Evolutionary conservation across 129 eudicot genomes (phyloP).

Genomic region (Silybum marianum): DNA sequence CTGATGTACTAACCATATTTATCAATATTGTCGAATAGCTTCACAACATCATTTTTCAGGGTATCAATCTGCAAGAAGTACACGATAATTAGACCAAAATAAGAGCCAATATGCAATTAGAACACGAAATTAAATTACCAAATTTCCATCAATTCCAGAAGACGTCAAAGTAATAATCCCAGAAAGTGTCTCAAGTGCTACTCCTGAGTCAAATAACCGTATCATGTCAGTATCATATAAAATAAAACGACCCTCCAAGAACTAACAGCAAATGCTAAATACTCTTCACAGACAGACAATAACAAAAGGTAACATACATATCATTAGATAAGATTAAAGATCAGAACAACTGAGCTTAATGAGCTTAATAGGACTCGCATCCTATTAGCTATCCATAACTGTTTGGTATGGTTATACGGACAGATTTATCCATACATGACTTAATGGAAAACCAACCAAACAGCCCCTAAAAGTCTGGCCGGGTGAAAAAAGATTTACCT

Average conservation of each 20-base stretch:
- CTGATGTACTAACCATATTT: slow-evolving; percentile 83
- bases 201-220: slow-evolving; percentile 42
- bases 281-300: background rate
- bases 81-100: slow-evolving; percentile 8
- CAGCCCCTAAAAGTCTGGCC: background rate
- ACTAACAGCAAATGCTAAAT: background rate
- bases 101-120: background rate
- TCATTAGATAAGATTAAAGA: background rate
- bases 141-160: slow-evolving; percentile 57
- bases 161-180: slow-evolving; percentile 72
- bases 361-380: too few relatives aligned
- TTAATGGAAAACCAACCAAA: too few relatives aligned
- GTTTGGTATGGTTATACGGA: too few relatives aligned
- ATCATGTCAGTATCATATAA: slow-evolving; percentile 3
- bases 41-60: slow-evolving; percentile 61
- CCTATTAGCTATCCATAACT: too few relatives aligned
- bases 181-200: slow-evolving; percentile 78
- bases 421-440: too few relatives aligned
- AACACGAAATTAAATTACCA: slow-evolving; percentile 42
- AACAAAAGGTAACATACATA: background rate
- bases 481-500: slow-evolving; percentile 38
- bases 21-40: slow-evolving; percentile 68
- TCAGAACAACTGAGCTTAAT: background rate
- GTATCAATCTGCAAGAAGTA: slow-evolving; percentile 55
- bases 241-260: background rate